Evolutionary conservation across 352 stramenopile species (phyloP).

Genomic region (Pythium folliculosum): DNA sequence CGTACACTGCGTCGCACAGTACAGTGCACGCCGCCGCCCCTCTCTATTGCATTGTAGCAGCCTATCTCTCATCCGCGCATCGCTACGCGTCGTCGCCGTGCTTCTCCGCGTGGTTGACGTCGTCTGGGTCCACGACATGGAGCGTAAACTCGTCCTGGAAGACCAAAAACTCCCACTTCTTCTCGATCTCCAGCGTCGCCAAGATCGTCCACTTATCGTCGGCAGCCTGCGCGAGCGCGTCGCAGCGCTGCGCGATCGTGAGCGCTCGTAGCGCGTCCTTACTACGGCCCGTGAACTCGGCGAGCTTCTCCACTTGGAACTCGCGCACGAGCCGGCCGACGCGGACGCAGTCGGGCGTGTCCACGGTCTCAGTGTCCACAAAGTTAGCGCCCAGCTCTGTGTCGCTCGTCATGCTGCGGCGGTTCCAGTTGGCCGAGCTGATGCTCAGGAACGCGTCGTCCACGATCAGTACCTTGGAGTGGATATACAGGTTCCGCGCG

Average conservation of each 20-base stretch:
- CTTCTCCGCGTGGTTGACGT: conserved; percentile 11
- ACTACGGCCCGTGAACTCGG: conserved; percentile 43
- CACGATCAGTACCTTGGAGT: conserved; percentile 57
- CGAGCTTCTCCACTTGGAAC: conserved; percentile 59
- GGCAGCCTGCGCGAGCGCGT: conserved; percentile 13
- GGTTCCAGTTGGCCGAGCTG: conserved; percentile 70
- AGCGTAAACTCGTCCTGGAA: conserved; percentile 16
- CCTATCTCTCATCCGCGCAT: conserved; percentile 1
- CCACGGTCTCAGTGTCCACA: conserved; percentile 43
- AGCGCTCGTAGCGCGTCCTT: conserved; percentile 41
- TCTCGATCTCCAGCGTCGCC: not conserved
- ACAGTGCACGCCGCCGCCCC: too few species aligned
- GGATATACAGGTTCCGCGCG: conserved; percentile 44
- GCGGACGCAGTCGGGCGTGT: conserved; percentile 38
- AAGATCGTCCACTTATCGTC: conserved; percentile 1
- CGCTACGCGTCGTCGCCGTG: not conserved
- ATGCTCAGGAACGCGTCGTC: conserved; percentile 68
- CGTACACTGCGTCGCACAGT: too few species aligned
- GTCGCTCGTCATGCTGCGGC: conserved; percentile 65
- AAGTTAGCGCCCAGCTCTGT: conserved; percentile 58
- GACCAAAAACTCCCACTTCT: conserved; percentile 21
- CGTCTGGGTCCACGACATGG: conserved; percentile 23
- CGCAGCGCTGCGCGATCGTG: conserved; percentile 43
- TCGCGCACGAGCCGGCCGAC: conserved; percentile 44
- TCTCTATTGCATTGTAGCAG: too few species aligned